Conservation (phyloP, 208 protist genomes). For the Leishmania tarentolae region DNA sequence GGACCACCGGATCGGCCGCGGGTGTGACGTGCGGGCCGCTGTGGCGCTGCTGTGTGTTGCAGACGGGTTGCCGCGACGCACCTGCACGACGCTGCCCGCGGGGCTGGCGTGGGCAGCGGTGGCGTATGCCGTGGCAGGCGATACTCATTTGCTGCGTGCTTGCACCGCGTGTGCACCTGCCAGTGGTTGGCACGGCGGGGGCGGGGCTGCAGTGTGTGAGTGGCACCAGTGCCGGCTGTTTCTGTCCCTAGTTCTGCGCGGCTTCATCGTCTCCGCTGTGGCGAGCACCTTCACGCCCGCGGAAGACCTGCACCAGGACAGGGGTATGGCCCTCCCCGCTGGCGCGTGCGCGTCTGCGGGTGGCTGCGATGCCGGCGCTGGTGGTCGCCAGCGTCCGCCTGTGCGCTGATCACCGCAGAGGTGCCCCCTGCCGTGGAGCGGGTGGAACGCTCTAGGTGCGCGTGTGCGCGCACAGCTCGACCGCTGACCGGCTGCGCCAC, state of each 20-base stretch:
- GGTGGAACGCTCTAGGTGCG: not conserved
- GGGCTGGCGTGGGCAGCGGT: not conserved
- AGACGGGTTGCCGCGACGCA: not conserved
- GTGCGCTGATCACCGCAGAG: not conserved
- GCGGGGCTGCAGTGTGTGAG: too few species aligned
- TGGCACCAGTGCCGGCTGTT: too few species aligned
- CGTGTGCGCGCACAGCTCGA: not conserved
- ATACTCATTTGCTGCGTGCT: too few species aligned
- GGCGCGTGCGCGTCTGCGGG: not conserved
- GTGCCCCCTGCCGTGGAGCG: not conserved
- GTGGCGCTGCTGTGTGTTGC: not conserved
- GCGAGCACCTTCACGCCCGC: slow-evolving; percentile 20
- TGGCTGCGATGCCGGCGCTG: not conserved
- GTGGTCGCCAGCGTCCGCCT: slow-evolving; percentile 9
- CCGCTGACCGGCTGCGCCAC: not conserved
- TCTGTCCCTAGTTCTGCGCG: too few species aligned
- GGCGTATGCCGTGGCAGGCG: not conserved
- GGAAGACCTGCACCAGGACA: slow-evolving; percentile 14
- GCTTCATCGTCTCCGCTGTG: too few species aligned
- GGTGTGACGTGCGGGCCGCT: not conserved
- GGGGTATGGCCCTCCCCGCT: not conserved
- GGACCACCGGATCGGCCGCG: not conserved
- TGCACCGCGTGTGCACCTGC: too few species aligned
- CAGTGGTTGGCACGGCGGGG: too few species aligned
- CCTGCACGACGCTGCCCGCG: not conserved